Conservation (phyloP, 306 rosid genomes). For the Inga leiocalycina region DNA sequence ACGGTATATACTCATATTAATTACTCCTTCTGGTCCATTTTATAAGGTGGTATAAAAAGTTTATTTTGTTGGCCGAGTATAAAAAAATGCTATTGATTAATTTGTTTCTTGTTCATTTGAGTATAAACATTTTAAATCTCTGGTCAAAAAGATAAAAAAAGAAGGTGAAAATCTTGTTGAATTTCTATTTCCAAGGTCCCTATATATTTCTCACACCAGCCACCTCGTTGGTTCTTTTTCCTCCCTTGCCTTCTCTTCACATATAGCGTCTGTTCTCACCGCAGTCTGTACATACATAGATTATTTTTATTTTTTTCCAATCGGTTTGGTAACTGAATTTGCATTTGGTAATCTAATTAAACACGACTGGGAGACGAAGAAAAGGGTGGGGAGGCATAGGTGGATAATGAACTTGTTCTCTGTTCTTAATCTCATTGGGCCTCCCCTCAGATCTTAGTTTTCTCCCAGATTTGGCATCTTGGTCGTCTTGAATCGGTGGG, state of each 20-base stretch:
- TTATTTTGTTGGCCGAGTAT: too few relatives aligned
- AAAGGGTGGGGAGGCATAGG: constrained; percentile 70
- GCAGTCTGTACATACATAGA: constrained; percentile 33
- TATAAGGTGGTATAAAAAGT: too few relatives aligned
- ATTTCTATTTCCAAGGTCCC: constrained; percentile 44
- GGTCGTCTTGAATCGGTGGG: constrained; percentile 74
- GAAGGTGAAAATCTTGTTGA: constrained; percentile 46
- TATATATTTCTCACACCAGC: constrained; percentile 70
- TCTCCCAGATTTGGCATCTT: constrained; percentile 66
- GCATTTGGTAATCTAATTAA: constrained; percentile 70
- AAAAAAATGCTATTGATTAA: too few relatives aligned
- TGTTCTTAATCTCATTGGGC: constrained; percentile 72
- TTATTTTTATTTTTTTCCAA: constrained; percentile 21
- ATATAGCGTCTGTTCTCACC: constrained; percentile 45
- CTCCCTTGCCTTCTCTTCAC: constrained; percentile 62
- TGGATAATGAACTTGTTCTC: constrained; percentile 73
- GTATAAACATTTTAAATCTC: not conserved
- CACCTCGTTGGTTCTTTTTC: constrained; percentile 54
- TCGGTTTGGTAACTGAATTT: constrained; percentile 74
- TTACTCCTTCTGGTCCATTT: too few relatives aligned
- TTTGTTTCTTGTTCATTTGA: too few relatives aligned
- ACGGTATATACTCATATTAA: too few relatives aligned
- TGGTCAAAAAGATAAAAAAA: not conserved
- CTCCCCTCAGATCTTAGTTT: constrained; percentile 91
- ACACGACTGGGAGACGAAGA: constrained; percentile 61